Percentiles rank a stretch among this genome's conserved stretches.
Evolutionary conservation across 129 eudicot genomes (phyloP).

Genomic region (Rutidosis leptorrhynchoides): DNA sequence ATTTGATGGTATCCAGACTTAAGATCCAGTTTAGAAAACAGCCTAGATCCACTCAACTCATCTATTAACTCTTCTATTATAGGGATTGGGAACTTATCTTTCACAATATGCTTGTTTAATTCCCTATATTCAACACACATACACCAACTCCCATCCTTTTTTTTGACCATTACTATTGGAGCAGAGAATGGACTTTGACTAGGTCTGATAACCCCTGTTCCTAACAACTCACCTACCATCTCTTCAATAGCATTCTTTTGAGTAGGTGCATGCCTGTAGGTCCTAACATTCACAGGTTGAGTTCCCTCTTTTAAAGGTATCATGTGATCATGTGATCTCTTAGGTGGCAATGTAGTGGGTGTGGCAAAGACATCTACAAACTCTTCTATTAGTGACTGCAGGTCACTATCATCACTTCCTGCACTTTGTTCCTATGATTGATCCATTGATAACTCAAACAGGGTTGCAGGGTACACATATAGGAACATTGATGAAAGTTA

Average conservation of each 20-base stretch:
- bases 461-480: no score
- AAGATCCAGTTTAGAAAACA: background rate
- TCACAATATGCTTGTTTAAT: background rate
- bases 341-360: background rate
- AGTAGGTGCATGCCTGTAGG: background rate
- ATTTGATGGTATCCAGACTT: background rate
- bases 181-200: background rate
- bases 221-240: background rate
- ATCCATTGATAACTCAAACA: no score
- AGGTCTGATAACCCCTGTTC: background rate
- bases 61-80: background rate
- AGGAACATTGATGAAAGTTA: no score
- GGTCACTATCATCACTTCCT: no score
- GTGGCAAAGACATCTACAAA: background rate
- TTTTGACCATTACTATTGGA: background rate
- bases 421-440: no score
- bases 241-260: background rate
- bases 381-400: no score
- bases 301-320: background rate
- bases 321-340: background rate
- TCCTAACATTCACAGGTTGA: background rate
- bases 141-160: background rate
- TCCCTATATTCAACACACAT: background rate
- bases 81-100: background rate
- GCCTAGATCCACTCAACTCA: background rate